Conservation (phyloP, 495 filamentous ascomycete species). For the Platismatia glauca region DNA sequence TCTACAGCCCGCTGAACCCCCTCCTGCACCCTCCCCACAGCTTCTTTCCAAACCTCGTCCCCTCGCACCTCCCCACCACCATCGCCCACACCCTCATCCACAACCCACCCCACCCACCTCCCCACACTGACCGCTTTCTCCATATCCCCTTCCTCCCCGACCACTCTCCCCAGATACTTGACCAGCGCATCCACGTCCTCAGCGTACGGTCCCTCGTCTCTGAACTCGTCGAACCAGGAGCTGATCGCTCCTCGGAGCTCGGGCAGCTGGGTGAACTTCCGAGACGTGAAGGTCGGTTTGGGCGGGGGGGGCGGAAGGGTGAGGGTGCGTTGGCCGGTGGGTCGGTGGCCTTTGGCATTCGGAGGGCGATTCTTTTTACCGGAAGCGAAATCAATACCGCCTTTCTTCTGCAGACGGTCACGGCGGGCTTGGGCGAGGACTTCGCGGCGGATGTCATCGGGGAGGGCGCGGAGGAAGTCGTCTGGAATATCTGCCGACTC, state of each 20-base stretch:
- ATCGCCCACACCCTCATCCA: constrained; percentile 42
- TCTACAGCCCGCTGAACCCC: constrained; percentile 52
- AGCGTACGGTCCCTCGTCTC: constrained; percentile 58
- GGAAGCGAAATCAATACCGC: constrained; percentile 29
- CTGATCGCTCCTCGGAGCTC: constrained; percentile 54
- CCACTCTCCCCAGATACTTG: constrained; percentile 58
- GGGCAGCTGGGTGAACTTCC: constrained; percentile 42
- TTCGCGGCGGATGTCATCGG: constrained; percentile 70
- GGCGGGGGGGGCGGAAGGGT: constrained; percentile 43
- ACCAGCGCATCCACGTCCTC: constrained; percentile 68
- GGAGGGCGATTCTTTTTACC: constrained; percentile 14
- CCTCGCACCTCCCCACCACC: constrained; percentile 2
- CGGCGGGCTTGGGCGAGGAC: constrained; percentile 63
- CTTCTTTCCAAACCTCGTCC: constrained; percentile 38
- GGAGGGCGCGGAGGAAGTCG: constrained; percentile 71
- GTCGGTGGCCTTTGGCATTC: constrained; percentile 16
- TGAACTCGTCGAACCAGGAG: constrained; percentile 60
- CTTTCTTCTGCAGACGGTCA: constrained; percentile 40
- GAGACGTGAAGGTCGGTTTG: constrained; percentile 57
- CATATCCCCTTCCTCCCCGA: constrained; percentile 64
- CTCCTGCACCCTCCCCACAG: constrained; percentile 45
- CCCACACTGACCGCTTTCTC: constrained; percentile 60
- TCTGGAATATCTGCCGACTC: constrained; percentile 45
- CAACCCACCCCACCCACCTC: constrained; percentile 63
- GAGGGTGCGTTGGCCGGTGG: constrained; percentile 33